phyloP scores from a whole-genome alignment of 2,329 filamentous ascomycete genomes.

The Aurifilum marmelostoma region DNA sequence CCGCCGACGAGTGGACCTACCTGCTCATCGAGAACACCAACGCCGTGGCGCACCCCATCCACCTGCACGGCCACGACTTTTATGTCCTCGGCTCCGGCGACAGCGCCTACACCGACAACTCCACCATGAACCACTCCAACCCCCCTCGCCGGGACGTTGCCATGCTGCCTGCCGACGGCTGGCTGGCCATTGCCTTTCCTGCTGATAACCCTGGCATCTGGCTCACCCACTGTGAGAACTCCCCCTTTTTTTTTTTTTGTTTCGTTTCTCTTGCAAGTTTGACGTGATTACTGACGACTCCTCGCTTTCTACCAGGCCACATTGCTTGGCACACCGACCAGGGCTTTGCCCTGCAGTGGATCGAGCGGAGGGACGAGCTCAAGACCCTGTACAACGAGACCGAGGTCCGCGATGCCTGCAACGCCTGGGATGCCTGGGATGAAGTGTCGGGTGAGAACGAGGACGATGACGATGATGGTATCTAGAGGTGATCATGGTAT shows the following conservation, averaged over 20 bases:
- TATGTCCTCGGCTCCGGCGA: slow-evolving; percentile 43
- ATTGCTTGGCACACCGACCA: slow-evolving; percentile 44
- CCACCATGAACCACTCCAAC: slow-evolving; percentile 37
- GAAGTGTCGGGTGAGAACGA: background rate
- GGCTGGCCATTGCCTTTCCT: slow-evolving; percentile 39
- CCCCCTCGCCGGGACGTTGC: slow-evolving; percentile 44
- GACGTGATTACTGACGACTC: background rate
- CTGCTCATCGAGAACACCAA: slow-evolving; percentile 14
- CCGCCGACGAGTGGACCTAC: slow-evolving; percentile 20
- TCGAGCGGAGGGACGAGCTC: slow-evolving; percentile 36
- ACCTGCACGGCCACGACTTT: slow-evolving; percentile 57
- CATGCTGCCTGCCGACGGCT: slow-evolving; percentile 37
- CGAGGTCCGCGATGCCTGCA: background rate
- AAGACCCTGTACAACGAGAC: slow-evolving; percentile 5
- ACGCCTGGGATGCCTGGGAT: background rate
- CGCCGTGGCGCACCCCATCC: slow-evolving; percentile 46
- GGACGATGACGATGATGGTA: slow-evolving; percentile 7
- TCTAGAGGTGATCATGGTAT: background rate
- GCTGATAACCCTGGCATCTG: slow-evolving; percentile 39
- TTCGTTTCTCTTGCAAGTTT: background rate
- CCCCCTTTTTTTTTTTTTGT: no score
- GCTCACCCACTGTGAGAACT: slow-evolving; percentile 34
- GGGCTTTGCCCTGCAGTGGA: slow-evolving; percentile 48
- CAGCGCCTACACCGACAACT: slow-evolving; percentile 29
- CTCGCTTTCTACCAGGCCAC: slow-evolving; percentile 13